Base-by-base conservation (phyloP, 2,329 filamentous ascomycete species). In the Cladosporium sp. region DNA sequence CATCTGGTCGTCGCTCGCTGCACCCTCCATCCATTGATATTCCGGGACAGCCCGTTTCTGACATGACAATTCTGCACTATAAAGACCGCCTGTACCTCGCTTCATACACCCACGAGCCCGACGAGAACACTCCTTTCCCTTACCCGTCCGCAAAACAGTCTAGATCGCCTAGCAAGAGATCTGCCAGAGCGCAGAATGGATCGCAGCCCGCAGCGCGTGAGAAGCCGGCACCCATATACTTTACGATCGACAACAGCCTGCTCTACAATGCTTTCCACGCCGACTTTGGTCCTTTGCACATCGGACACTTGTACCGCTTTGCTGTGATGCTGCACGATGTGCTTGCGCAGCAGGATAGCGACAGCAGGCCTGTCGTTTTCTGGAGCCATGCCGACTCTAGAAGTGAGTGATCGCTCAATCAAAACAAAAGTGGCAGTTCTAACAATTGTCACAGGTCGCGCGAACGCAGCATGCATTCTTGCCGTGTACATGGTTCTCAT, bases 401-500 rank as follows among this genome's bases (percentile, higher is more conserved):
- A 66, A 96, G 91, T 87, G 80, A 68, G 85, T 78, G 19, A 30
- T 45, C 29, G 18, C 11, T 27, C n/a, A 9, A 27, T 5, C 9
- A 27, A 4, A 27, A 9, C 5, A 9, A 27, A 3, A 33, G 36
- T 36, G 29, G 22, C 67, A 45, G 43, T 49, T 32, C 61, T 65
- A 49, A 64, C 56, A 13, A 33, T 13, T n/a, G 18, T 27, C 19
- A 20, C 52, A 91, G 86, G 86, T 68, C 85, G 93, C 66, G 88
- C 88, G 58, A 98, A 98, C 70, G 90, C 93, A 41, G 90, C 93
- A 22, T 96, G 91, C 67, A 80, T 98, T 64, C 81, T 98, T 39
- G 92, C 93, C 49, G 95, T 90, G 74, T 98, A 98, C 74, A 97
- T 98, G 91, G 91, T 98, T 38, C 74, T 98, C 57, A 95, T 98